Conservation (phyloP, 2,329 filamentous ascomycete species). For the Aspergillus neotritici region DNA sequence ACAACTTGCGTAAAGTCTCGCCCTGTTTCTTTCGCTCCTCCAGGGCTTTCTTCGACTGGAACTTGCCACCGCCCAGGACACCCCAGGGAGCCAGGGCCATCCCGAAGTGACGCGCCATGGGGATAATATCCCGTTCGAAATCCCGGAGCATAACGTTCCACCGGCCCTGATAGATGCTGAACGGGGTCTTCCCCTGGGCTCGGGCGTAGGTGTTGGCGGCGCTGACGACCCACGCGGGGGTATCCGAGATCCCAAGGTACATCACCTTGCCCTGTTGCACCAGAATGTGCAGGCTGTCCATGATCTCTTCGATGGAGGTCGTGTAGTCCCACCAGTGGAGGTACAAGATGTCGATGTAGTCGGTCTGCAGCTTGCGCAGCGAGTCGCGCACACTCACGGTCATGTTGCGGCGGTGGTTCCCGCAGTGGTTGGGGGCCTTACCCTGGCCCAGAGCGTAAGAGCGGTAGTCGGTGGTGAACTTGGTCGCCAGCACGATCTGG, state of each 20-base stretch:
- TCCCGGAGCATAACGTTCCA: constrained; percentile 38
- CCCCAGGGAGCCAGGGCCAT: constrained; percentile 56
- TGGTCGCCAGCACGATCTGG: constrained; percentile 60
- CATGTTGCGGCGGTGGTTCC: constrained; percentile 42
- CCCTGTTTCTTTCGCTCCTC: constrained; percentile 41
- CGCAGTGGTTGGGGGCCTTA: constrained; percentile 24
- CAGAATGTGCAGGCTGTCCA: constrained; percentile 36
- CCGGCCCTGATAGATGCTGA: constrained; percentile 36
- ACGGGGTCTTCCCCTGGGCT: constrained; percentile 35
- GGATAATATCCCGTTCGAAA: constrained; percentile 40
- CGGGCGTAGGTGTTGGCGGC: constrained; percentile 39
- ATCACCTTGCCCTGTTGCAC: constrained; percentile 38
- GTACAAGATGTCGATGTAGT: constrained; percentile 51
- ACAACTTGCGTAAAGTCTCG: constrained; percentile 35
- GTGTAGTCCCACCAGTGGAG: constrained; percentile 51
- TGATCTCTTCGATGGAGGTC: constrained; percentile 34
- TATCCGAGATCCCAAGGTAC: constrained; percentile 39
- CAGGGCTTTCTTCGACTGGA: constrained; percentile 45
- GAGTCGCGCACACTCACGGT: constrained; percentile 41
- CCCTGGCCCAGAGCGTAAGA: constrained; percentile 36
- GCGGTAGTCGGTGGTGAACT: constrained; percentile 58
- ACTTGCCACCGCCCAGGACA: constrained; percentile 49
- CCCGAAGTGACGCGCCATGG: constrained; percentile 37
- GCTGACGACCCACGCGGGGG: constrained; percentile 38
- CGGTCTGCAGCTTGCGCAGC: constrained; percentile 47